Conservation (phyloP, 768 basidiomycete genomes). For the Lepiota brunneoincarnata region DNA sequence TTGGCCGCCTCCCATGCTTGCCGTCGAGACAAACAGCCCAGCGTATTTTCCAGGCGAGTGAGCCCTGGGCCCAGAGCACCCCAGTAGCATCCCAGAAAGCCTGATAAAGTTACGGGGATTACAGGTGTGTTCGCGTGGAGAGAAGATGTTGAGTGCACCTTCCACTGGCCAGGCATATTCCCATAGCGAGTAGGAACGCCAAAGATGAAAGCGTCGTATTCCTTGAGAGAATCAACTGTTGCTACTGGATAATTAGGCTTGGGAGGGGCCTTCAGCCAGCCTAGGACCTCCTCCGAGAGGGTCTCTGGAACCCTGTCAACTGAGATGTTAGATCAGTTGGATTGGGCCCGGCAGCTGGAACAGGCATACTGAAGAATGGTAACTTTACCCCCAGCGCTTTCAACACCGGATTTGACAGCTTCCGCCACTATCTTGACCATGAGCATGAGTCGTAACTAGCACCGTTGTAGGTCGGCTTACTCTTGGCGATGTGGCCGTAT, state of each 20-base stretch:
- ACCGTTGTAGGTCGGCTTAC: slow-evolving; percentile 35
- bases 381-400: slow-evolving; percentile 45
- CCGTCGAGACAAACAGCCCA: slow-evolving; percentile 67
- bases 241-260: slow-evolving; percentile 74
- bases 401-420: slow-evolving; percentile 46
- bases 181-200: slow-evolving; percentile 84
- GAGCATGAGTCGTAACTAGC: not conserved
- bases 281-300: slow-evolving; percentile 63
- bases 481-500: slow-evolving; percentile 69
- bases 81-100: slow-evolving; percentile 81
- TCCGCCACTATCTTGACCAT: slow-evolving; percentile 51
- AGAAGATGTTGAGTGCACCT: slow-evolving; percentile 35
- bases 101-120: slow-evolving; percentile 26
- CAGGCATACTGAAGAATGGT: slow-evolving; percentile 54
- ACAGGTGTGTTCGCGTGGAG: not conserved
- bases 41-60: slow-evolving; percentile 68
- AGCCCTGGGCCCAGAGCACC: slow-evolving; percentile 53
- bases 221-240: slow-evolving; percentile 44
- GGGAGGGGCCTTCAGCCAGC: slow-evolving; percentile 66
- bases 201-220: slow-evolving; percentile 72
- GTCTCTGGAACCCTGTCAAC: slow-evolving; percentile 70
- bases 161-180: slow-evolving; percentile 77
- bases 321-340: not conserved
- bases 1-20: slow-evolving; percentile 69
- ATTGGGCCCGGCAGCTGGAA: not conserved